Evolutionary conservation across 495 filamentous ascomycete species (phyloP).

Genomic region (Hypoxylon fuscum): DNA sequence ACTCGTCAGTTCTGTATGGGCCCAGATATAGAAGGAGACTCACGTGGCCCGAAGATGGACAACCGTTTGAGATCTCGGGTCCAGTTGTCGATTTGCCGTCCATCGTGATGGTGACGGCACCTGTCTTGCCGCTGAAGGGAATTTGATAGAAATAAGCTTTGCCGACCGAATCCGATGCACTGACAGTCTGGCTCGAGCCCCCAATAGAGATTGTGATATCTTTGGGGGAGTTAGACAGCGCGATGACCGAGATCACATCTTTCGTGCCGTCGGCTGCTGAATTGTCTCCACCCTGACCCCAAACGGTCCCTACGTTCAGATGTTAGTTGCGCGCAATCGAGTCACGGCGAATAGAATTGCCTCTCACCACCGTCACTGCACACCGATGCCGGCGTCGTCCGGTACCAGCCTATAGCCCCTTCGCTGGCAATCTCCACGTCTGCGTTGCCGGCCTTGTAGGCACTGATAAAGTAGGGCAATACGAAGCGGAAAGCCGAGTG

Average conservation of each 20-base stretch:
- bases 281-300: conserved; percentile 55
- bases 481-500: conserved; percentile 57
- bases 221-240: conserved; percentile 45
- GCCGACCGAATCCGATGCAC: conserved; percentile 43
- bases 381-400: conserved; percentile 52
- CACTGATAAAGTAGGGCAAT: conserved; percentile 70
- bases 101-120: conserved; percentile 61
- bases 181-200: conserved; percentile 48
- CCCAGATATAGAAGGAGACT: conserved; percentile 38
- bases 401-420: conserved; percentile 73
- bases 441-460: conserved; percentile 65
- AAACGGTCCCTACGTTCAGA: conserved; percentile 46
- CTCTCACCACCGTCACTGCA: conserved; percentile 52
- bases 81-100: conserved; percentile 57
- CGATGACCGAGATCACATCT: conserved; percentile 59
- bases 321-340: conserved; percentile 20
- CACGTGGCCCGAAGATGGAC: conserved; percentile 56
- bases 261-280: conserved; percentile 51
- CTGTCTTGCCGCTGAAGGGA: conserved; percentile 58
- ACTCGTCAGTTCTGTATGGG: conserved; percentile 24
- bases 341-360: conserved; percentile 32
- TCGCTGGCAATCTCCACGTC: conserved; percentile 55
- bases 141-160: conserved; percentile 64
- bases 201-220: conserved; percentile 63
- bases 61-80: conserved; percentile 56